Percentiles rank a stretch among this genome's conserved stretches.
Evolutionary conservation across 768 basidiomycete genomes (phyloP).

Genomic region (Dacryopinax primogenitus): DNA sequence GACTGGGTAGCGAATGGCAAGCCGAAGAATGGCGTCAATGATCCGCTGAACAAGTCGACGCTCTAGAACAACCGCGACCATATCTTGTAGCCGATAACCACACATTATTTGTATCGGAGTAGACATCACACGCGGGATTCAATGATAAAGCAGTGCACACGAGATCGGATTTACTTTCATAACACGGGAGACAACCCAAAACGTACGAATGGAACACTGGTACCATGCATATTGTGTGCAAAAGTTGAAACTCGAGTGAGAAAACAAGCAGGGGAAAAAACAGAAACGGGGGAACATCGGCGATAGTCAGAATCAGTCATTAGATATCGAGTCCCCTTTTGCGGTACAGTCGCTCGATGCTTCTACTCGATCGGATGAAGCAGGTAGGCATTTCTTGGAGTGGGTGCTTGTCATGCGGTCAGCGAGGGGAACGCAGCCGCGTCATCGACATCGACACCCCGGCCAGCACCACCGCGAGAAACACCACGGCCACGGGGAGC

Average conservation of each 20-base stretch:
- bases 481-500: conserved; percentile 33
- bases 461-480: conserved; percentile 32
- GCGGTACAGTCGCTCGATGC: background rate
- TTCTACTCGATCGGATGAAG: background rate
- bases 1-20: background rate
- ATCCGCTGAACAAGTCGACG: conserved; percentile 11
- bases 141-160: too few relatives aligned
- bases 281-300: background rate
- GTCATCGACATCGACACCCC: conserved; percentile 64
- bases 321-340: background rate
- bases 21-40: background rate
- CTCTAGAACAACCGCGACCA: background rate
- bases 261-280: background rate
- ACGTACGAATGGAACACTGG: background rate
- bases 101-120: background rate
- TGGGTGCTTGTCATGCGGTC: background rate
- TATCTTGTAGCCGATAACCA: background rate
- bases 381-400: background rate
- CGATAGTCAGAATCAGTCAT: background rate
- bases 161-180: background rate
- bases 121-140: background rate
- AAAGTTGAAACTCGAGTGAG: background rate
- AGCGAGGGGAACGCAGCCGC: conserved; percentile 82
- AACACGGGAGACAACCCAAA: conserved; percentile 1
- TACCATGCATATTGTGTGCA: conserved; percentile 3